A percentile compares a stretch with the other conserved stretches of the same genome.
Conservation (phyloP, 2,329 filamentous ascomycete genomes). For the Ascosphaera pollenicola region DNA sequence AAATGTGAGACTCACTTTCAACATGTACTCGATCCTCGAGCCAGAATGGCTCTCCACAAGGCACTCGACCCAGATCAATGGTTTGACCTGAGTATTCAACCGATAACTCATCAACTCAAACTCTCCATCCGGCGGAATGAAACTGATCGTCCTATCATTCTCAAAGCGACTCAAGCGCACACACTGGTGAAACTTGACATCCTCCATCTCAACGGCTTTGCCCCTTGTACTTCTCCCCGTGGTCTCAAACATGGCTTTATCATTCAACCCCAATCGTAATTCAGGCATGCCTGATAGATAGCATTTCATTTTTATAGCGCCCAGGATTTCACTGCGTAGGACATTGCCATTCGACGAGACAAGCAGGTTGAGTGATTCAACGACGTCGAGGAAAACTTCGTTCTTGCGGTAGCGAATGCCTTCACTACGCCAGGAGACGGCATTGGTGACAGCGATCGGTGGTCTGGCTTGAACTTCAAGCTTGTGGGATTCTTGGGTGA, state of each 20-base stretch:
- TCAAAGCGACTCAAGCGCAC: slow-evolving; percentile 96
- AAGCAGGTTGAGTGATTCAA: slow-evolving; percentile 94
- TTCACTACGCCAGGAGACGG: slow-evolving; percentile 86
- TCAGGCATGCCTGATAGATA: slow-evolving; percentile 93
- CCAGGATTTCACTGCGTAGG: slow-evolving; percentile 83
- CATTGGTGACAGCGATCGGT: slow-evolving; percentile 94
- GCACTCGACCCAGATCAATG: slow-evolving; percentile 96
- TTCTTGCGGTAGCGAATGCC: slow-evolving; percentile 99
- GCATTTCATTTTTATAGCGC: slow-evolving; percentile 95
- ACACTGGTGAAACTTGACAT: slow-evolving; percentile 98
- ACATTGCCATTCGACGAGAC: slow-evolving; percentile 98
- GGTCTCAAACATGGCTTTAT: slow-evolving; percentile 72
- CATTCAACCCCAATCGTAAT: slow-evolving; percentile 97
- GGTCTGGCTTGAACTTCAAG: slow-evolving; percentile 89
- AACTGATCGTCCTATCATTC: slow-evolving; percentile 86
- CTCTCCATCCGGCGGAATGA: slow-evolving; percentile 89
- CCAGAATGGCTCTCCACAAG: slow-evolving; percentile 96
- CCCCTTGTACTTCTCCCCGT: slow-evolving; percentile 79
- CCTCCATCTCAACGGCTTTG: slow-evolving; percentile 85
- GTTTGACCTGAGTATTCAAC: slow-evolving; percentile 92
- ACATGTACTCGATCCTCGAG: slow-evolving; percentile 98
- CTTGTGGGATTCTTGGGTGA: slow-evolving; percentile 95
- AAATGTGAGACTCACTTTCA: too few species aligned
- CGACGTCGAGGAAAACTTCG: slow-evolving; percentile 97
- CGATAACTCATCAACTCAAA: slow-evolving; percentile 99